Evolutionary conservation across 2,329 filamentous ascomycete species (phyloP).

Genomic region (Endocalyx cinctus): DNA sequence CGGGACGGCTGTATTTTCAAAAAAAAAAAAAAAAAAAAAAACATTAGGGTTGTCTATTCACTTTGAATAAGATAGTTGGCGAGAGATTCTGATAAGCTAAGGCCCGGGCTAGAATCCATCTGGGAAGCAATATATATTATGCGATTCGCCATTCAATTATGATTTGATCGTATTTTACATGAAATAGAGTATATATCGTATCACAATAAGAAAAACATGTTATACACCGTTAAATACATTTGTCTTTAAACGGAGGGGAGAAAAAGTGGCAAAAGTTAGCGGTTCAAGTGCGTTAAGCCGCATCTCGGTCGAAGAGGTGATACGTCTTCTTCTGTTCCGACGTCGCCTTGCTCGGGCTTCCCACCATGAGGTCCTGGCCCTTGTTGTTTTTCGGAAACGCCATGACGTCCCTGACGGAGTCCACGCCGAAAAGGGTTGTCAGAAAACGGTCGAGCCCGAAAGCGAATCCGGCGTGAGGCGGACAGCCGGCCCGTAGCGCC

Average conservation of each 20-base stretch:
- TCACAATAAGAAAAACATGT: too few species aligned
- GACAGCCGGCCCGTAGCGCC: slow-evolving; percentile 79
- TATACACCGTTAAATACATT: too few species aligned
- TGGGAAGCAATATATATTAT: too few species aligned
- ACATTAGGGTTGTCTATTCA: slow-evolving; percentile 28
- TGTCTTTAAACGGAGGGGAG: too few species aligned
- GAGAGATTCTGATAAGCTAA: slow-evolving; percentile 15
- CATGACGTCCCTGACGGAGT: slow-evolving; percentile 87
- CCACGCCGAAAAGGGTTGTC: slow-evolving; percentile 70
- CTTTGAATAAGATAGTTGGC: slow-evolving; percentile 23
- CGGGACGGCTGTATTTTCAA: slow-evolving; percentile 21
- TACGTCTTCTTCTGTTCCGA: slow-evolving; percentile 18
- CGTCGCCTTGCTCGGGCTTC: slow-evolving; percentile 52
- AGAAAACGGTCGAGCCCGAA: slow-evolving; percentile 86
- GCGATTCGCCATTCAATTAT: too few species aligned
- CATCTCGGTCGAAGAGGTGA: too few species aligned
- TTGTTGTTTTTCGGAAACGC: slow-evolving; percentile 93
- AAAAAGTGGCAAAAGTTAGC: too few species aligned
- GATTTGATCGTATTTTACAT: too few species aligned
- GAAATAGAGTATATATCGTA: too few species aligned
- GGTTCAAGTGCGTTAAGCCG: too few species aligned
- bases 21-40: too few species aligned
- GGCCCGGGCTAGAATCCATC: slow-evolving; percentile 13
- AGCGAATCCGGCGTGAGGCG: slow-evolving; percentile 90
- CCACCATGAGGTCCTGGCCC: slow-evolving; percentile 80